These are phyloP conservation scores for Plantago ovata DNA, from an alignment of 257 asterid species.

Conservation along the genomic window DNA sequence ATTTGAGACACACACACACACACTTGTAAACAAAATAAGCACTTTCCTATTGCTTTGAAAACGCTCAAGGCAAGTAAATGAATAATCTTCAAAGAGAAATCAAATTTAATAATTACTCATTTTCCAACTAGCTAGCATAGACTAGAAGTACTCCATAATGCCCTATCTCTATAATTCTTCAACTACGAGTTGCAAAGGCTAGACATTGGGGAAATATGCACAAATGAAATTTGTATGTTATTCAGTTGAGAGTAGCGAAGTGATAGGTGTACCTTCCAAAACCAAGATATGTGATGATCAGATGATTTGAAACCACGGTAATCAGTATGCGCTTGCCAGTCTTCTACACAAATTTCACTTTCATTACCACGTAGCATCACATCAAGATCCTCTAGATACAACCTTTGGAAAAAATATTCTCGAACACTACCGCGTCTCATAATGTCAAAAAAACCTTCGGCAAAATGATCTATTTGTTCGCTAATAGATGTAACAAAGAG, in stretches of 20 bases:
- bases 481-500: conserved; percentile 61
- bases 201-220: neutral
- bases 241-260: neutral
- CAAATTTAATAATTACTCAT: no score
- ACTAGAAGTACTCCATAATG: neutral
- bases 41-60: neutral
- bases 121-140: no score
- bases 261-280: conserved; percentile 49
- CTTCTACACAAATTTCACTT: no score
- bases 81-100: no score
- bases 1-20: neutral
- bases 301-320: no score
- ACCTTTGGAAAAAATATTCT: no score
- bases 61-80: neutral
- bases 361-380: no score
- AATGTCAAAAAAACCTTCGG: conserved; percentile 69
- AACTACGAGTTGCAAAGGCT: neutral
- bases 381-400: no score
- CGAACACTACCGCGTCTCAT: conserved; percentile 32
- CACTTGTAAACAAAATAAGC: neutral
- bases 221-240: neutral
- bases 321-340: no score
- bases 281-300: no score
- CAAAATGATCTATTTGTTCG: conserved; percentile 67
- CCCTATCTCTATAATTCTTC: neutral